Evolutionary conservation across 768 basidiomycete genomes (phyloP).

Genomic region (Rhodocollybia butyracea): DNA sequence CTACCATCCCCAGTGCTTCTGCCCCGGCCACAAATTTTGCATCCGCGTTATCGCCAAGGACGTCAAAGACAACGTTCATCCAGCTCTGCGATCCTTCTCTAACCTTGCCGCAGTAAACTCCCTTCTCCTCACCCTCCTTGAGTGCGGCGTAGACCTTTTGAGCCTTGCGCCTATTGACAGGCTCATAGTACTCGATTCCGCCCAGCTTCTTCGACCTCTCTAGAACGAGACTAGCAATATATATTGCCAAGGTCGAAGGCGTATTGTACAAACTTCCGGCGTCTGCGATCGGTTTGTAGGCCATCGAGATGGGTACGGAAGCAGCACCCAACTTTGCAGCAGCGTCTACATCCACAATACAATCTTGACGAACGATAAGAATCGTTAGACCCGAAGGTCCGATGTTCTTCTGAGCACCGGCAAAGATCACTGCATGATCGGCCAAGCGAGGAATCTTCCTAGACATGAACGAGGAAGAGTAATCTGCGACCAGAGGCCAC

Average conservation of each 20-base stretch:
- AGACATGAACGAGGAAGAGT: constrained; percentile 96
- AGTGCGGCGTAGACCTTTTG: constrained; percentile 73
- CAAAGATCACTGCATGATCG: constrained; percentile 92
- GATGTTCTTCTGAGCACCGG: constrained; percentile 97
- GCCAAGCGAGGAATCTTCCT: constrained; percentile 84
- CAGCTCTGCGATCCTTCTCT: constrained; percentile 76
- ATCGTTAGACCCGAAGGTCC: constrained; percentile 93
- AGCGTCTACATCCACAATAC: constrained; percentile 85
- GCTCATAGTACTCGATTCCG: constrained; percentile 63
- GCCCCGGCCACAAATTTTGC: constrained; percentile 79
- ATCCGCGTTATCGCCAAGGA: constrained; percentile 70
- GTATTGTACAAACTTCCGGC: constrained; percentile 86
- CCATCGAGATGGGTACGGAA: constrained; percentile 73
- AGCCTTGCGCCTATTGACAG: constrained; percentile 68
- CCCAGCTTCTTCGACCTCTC: constrained; percentile 63
- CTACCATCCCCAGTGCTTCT: constrained; percentile 74
- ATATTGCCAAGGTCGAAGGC: constrained; percentile 87
- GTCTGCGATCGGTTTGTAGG: constrained; percentile 82
- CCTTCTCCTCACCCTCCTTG: constrained; percentile 65
- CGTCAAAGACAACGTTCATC: constrained; percentile 93
- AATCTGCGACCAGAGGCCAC: constrained; percentile 87
- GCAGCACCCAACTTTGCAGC: constrained; percentile 69
- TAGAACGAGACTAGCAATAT: constrained; percentile 85
- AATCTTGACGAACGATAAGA: constrained; percentile 92
- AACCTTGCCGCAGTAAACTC: constrained; percentile 71